Evolutionary conservation across 805 yeast genomes (phyloP).

Genomic region (Schwanniomyces sp.): DNA sequence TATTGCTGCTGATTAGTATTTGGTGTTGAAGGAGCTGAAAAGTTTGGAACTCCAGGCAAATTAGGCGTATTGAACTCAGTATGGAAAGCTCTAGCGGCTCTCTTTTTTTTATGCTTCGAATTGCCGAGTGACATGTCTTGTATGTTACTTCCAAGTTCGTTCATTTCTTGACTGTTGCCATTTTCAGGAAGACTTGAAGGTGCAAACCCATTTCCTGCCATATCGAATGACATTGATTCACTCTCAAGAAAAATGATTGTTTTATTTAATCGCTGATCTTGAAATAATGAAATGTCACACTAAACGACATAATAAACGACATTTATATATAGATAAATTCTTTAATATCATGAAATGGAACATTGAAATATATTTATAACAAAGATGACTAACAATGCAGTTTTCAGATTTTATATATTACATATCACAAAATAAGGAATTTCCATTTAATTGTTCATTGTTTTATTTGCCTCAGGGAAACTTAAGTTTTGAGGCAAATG

Average conservation of each 20-base stretch:
- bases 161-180: not conserved
- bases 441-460: conserved; percentile 35
- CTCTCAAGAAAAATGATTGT: not conserved
- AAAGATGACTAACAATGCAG: not conserved
- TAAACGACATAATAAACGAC: not conserved
- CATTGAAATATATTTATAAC: not conserved
- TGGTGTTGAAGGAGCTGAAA: conserved; percentile 1
- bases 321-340: not conserved
- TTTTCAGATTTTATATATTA: not conserved
- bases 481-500: conserved; percentile 17
- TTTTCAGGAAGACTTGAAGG: not conserved
- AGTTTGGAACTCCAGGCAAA: conserved; percentile 1
- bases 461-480: conserved; percentile 36
- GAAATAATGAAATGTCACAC: not conserved
- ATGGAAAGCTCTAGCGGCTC: conserved; percentile 32
- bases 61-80: conserved; percentile 15
- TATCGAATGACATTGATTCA: not conserved
- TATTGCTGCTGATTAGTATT: not conserved
- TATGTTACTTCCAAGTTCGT: conserved; percentile 4
- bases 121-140: conserved; percentile 8
- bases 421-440: conserved; percentile 1
- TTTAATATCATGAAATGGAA: not conserved
- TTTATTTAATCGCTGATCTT: not conserved
- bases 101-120: conserved; percentile 20
- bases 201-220: not conserved